Conservation (phyloP, 257 asterid genomes). For the Solanum sejunctum region DNA sequence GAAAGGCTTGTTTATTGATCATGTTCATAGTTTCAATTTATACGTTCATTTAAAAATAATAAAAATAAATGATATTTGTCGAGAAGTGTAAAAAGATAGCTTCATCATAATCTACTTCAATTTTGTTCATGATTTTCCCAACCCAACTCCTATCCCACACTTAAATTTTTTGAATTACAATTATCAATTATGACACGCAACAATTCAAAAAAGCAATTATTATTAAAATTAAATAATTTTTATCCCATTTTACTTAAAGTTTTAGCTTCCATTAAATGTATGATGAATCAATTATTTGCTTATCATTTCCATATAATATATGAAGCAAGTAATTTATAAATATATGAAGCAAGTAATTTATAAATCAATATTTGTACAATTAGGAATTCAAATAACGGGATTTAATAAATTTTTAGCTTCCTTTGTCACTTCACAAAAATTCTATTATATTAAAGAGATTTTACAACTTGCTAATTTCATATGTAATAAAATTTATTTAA, state of each 20-base stretch:
- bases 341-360: too few species aligned
- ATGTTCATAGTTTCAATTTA: background rate
- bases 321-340: too few species aligned
- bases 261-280: background rate
- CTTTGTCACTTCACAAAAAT: too few species aligned
- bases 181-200: background rate
- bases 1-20: background rate
- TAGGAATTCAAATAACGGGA: too few species aligned
- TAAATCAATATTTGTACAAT: too few species aligned
- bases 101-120: background rate
- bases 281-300: background rate
- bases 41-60: background rate
- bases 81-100: background rate
- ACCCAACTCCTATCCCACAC: too few species aligned
- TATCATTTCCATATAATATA: too few species aligned
- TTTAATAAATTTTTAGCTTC: too few species aligned
- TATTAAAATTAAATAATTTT: background rate
- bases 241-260: background rate
- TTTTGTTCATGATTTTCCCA: background rate
- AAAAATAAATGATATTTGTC: background rate
- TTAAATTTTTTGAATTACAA: background rate
- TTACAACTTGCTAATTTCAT: background rate
- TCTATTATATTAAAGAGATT: too few species aligned
- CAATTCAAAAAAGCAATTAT: background rate
- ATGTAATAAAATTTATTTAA: background rate